Percentiles rank a stretch among this genome's conserved stretches.
phyloP scores from a whole-genome alignment of 2,329 filamentous ascomycete species.

The Paraconiothyrium brasiliense region DNA sequence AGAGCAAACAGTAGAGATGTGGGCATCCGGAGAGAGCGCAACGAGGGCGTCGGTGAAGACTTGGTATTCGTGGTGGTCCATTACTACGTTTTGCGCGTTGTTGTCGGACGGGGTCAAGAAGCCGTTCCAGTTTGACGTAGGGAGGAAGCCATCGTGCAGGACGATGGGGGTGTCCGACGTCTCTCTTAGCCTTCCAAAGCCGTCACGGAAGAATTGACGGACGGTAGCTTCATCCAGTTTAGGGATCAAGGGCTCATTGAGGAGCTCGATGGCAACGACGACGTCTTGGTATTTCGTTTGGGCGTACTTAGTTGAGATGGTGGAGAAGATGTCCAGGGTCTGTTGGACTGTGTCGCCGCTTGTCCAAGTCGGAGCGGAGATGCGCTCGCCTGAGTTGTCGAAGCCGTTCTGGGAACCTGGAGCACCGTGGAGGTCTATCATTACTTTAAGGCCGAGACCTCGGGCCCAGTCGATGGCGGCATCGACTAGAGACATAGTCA shows the following conservation, averaged over 20 bases:
- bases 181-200: conserved; percentile 58
- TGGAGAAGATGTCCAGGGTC: conserved; percentile 66
- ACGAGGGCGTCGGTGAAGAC: conserved; percentile 66
- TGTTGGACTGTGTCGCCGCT: conserved; percentile 58
- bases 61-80: conserved; percentile 77
- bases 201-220: conserved; percentile 65
- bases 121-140: conserved; percentile 67
- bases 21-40: conserved; percentile 60
- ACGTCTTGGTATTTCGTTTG: conserved; percentile 64
- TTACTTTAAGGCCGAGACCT: conserved; percentile 62
- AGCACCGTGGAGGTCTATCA: conserved; percentile 68
- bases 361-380: conserved; percentile 56
- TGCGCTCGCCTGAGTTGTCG: conserved; percentile 67
- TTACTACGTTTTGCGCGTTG: conserved; percentile 63
- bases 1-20: conserved; percentile 66
- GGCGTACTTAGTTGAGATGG: conserved; percentile 67
- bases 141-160: conserved; percentile 66
- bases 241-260: conserved; percentile 66
- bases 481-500: conserved; percentile 51
- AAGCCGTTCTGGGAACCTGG: conserved; percentile 69
- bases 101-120: conserved; percentile 64
- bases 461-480: conserved; percentile 66
- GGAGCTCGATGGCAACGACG: conserved; percentile 64
- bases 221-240: conserved; percentile 56
- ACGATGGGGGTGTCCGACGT: conserved; percentile 62